A percentile compares a stretch with the other conserved stretches of the same genome.
phyloP scores from a whole-genome alignment of 2,329 filamentous ascomycete species.

The Cercospora sesami region DNA sequence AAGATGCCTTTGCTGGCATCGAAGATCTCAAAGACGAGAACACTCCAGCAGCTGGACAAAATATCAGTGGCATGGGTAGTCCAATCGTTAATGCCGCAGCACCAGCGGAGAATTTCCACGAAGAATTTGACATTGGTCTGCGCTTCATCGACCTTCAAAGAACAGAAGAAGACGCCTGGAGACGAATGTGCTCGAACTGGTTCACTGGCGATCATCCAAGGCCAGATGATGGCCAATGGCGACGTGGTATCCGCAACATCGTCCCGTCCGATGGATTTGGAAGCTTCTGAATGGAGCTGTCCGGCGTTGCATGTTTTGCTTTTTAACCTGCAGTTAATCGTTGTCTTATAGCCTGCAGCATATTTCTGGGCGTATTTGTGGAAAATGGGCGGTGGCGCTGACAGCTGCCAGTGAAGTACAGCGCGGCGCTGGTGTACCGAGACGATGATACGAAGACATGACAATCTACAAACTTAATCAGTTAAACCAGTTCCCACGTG shows the following conservation, averaged over 20 bases:
- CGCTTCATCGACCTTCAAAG: slow-evolving; percentile 87
- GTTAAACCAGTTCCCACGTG: background rate
- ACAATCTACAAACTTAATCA: slow-evolving; percentile 15
- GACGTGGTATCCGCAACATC: slow-evolving; percentile 32
- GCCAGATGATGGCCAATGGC: slow-evolving; percentile 74
- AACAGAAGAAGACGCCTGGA: slow-evolving; percentile 90
- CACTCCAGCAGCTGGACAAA: slow-evolving; percentile 25
- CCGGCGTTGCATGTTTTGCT: slow-evolving; percentile 16
- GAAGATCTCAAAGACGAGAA: slow-evolving; percentile 77
- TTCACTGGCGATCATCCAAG: slow-evolving; percentile 58
- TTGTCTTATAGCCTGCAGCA: slow-evolving; percentile 27
- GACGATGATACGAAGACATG: slow-evolving; percentile 17
- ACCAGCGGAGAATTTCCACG: slow-evolving; percentile 72
- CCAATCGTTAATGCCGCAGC: slow-evolving; percentile 48
- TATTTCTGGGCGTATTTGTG: slow-evolving; percentile 9
- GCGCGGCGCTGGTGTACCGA: slow-evolving; percentile 14
- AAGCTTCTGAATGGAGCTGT: slow-evolving; percentile 17
- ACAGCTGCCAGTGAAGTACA: slow-evolving; percentile 3
- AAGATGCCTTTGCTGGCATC: slow-evolving; percentile 93
- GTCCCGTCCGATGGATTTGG: slow-evolving; percentile 24
- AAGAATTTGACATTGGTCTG: slow-evolving; percentile 96
- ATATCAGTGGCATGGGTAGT: slow-evolving; percentile 32
- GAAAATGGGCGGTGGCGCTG: slow-evolving; percentile 1
- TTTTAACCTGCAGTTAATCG: slow-evolving; percentile 28
- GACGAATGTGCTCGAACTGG: slow-evolving; percentile 85